phyloP scores from a whole-genome alignment of 148 eudicot genomes.

The Chenopodium suecicum region DNA sequence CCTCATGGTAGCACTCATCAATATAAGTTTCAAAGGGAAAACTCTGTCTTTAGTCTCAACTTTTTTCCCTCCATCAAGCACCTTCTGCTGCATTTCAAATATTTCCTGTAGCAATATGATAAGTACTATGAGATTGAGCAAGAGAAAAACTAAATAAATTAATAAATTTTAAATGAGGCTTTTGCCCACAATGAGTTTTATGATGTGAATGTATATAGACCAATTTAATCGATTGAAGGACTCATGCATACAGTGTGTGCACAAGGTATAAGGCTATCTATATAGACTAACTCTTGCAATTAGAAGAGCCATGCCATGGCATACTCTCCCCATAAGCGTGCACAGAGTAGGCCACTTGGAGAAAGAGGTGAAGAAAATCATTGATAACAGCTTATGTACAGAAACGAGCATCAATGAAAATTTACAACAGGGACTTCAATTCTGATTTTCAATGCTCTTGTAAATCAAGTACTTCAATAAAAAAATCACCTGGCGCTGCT shows the following conservation, averaged over 20 bases:
- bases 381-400: neutral
- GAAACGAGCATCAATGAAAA: neutral
- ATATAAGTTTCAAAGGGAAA: constrained; percentile 68
- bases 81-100: constrained; percentile 49
- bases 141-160: neutral
- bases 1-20: constrained; percentile 95
- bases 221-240: neutral
- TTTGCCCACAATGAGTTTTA: neutral
- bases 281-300: neutral
- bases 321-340: neutral
- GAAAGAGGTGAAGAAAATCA: neutral
- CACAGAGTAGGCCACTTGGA: neutral
- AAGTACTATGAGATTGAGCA: neutral
- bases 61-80: constrained; percentile 43
- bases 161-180: neutral
- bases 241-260: neutral
- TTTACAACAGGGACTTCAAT: neutral
- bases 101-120: constrained; percentile 30
- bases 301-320: neutral
- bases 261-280: neutral
- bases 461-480: neutral
- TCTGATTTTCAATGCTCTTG: neutral
- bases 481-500: constrained; percentile 57
- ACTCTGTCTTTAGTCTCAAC: constrained; percentile 39
- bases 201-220: neutral